These are phyloP conservation scores for Suhomyces emberorum DNA, from an alignment of 805 yeast species.

Conservation along the genomic window DNA sequence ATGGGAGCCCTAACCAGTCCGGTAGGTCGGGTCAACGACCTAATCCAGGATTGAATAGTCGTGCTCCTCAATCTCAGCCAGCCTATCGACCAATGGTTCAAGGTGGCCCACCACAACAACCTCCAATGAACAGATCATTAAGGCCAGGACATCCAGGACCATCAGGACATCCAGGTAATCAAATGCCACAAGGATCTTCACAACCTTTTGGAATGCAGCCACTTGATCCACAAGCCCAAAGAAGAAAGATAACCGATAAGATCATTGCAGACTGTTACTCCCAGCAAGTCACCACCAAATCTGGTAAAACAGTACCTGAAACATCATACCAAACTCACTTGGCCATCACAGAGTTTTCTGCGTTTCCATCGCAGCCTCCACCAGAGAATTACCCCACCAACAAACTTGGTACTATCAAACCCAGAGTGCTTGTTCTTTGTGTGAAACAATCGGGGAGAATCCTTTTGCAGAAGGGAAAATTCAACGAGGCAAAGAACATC, in stretches of 20 bases:
- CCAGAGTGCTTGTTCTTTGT: conserved; percentile 59
- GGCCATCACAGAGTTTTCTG: conserved; percentile 68
- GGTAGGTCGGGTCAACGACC: not conserved
- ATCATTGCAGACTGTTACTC: conserved; percentile 38
- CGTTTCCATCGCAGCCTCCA: conserved; percentile 66
- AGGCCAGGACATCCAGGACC: not conserved
- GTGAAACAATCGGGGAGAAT: conserved; percentile 65
- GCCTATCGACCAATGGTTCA: conserved; percentile 1
- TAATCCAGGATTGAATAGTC: conserved; percentile 1
- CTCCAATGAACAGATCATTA: not conserved
- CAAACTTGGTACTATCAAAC: conserved; percentile 43
- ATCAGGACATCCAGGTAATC: no score
- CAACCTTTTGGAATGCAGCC: conserved; percentile 2
- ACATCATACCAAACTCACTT: conserved; percentile 70
- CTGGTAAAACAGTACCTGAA: conserved; percentile 23
- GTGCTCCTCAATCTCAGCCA: conserved; percentile 1
- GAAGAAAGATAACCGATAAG: conserved; percentile 24
- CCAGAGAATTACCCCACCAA: conserved; percentile 49
- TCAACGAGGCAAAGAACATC: conserved; percentile 58
- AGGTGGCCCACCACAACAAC: conserved; percentile 4
- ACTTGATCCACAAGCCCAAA: conserved; percentile 4
- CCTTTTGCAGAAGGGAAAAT: conserved; percentile 81
- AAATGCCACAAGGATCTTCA: not conserved
- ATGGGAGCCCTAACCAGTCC: no score
- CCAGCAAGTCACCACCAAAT: conserved; percentile 20